A percentile compares a stretch with the other conserved stretches of the same genome.
Evolutionary conservation across 305 asterid genomes (phyloP).

Genomic region (Fraxinus greggii): DNA sequence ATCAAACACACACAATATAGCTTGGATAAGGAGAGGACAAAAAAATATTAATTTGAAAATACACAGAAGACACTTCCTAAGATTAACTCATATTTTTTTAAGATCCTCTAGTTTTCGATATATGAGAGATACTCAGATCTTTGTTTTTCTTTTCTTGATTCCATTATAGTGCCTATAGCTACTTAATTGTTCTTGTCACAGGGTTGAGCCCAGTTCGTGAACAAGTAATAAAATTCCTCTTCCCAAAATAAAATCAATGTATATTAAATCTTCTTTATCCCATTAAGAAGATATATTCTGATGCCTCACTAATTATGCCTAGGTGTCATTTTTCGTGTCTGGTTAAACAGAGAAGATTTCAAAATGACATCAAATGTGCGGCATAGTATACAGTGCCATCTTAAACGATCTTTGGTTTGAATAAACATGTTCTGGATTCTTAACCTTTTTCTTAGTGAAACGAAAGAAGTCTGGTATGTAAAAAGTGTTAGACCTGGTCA

Average conservation of each 20-base stretch:
- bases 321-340: background rate
- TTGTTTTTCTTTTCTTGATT: background rate
- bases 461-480: background rate
- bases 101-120: background rate
- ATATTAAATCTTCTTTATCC: background rate
- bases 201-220: background rate
- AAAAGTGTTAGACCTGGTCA: conserved; percentile 53
- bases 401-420: background rate
- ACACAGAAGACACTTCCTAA: background rate
- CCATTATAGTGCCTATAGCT: background rate
- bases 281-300: background rate
- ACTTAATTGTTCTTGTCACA: background rate
- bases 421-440: background rate
- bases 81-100: background rate
- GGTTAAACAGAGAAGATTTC: background rate
- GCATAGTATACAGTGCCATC: background rate
- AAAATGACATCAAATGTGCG: background rate
- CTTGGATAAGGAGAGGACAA: background rate
- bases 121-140: background rate
- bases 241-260: background rate
- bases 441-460: background rate
- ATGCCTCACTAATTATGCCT: background rate
- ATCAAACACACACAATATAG: background rate
- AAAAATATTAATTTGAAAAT: background rate
- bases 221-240: background rate